Percentiles rank a stretch among this genome's conserved stretches.
phyloP scores from a whole-genome alignment of 2,329 filamentous ascomycete species.

The Hypoxylon sp. region DNA sequence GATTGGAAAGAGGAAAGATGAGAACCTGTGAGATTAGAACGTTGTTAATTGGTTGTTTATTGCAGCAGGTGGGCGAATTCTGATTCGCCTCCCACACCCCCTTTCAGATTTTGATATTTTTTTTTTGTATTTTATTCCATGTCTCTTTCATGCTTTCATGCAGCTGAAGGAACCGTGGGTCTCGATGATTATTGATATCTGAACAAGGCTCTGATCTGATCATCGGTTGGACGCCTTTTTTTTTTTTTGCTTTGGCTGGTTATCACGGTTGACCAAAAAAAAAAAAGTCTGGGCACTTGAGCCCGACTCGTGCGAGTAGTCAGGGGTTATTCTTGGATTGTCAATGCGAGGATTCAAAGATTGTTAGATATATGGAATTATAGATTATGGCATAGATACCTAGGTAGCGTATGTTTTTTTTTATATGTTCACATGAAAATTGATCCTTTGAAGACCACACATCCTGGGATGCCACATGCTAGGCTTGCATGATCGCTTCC shows the following conservation, averaged over 20 bases:
- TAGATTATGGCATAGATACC: not conserved
- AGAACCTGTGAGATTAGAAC: constrained; percentile 21
- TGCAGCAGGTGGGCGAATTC: constrained; percentile 31
- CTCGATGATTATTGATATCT: constrained; percentile 6
- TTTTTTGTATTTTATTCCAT: constrained; percentile 8
- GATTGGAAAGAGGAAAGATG: constrained; percentile 5
- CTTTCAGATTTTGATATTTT: too few relatives aligned
- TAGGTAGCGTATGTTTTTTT: not conserved
- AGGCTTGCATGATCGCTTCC: constrained; percentile 27
- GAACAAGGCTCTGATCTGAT: constrained; percentile 4
- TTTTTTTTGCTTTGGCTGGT: too few relatives aligned
- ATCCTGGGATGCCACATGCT: constrained; percentile 35
- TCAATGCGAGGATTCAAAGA: constrained; percentile 4
- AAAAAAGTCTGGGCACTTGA: too few relatives aligned
- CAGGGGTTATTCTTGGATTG: too few relatives aligned
- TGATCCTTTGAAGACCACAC: constrained; percentile 10
- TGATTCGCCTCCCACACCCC: constrained; percentile 29
- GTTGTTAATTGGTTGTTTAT: constrained; percentile 33
- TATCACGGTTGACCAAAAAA: too few relatives aligned
- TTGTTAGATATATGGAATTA: too few relatives aligned
- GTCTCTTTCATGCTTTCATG: constrained; percentile 8
- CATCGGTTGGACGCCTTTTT: not conserved
- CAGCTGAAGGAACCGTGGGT: constrained; percentile 32
- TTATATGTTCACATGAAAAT: constrained; percentile 24
- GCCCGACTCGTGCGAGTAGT: not conserved